Percentiles rank a stretch among this genome's conserved stretches.
These are phyloP conservation scores for Neurospora cerealis DNA, from an alignment of 495 filamentous ascomycete species.

Conservation along the genomic window DNA sequence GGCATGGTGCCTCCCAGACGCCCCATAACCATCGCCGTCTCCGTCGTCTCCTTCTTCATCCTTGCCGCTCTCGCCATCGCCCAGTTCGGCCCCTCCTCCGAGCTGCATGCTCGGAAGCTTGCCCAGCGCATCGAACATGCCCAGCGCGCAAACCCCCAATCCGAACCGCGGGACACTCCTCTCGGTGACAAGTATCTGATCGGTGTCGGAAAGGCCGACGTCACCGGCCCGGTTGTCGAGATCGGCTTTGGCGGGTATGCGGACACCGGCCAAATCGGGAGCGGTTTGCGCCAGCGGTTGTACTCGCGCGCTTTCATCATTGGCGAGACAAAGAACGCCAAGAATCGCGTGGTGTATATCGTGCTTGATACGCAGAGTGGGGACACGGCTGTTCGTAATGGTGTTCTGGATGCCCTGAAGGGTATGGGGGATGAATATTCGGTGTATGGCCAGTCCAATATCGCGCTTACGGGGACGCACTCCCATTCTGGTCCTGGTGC, in stretches of 20 bases:
- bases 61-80: slow-evolving; percentile 11
- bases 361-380: slow-evolving; percentile 75
- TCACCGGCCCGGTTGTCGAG: slow-evolving; percentile 67
- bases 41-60: slow-evolving; percentile 13
- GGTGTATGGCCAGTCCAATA: slow-evolving; percentile 63
- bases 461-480: slow-evolving; percentile 88
- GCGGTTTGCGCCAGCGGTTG: slow-evolving; percentile 74
- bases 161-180: slow-evolving; percentile 1
- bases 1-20: background rate
- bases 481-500: slow-evolving; percentile 87
- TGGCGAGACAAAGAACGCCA: slow-evolving; percentile 55
- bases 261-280: slow-evolving; percentile 62
- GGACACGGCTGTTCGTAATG: slow-evolving; percentile 81
- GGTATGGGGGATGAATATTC: slow-evolving; percentile 40
- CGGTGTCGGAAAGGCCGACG: slow-evolving; percentile 88
- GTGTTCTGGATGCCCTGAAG: slow-evolving; percentile 65
- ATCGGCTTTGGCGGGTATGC: slow-evolving; percentile 63
- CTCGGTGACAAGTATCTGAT: slow-evolving; percentile 56
- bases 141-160: background rate
- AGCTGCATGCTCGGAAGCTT: background rate
- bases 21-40: slow-evolving; percentile 5
- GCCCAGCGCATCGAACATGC: background rate
- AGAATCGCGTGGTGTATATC: slow-evolving; percentile 77
- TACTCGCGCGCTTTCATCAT: slow-evolving; percentile 88
- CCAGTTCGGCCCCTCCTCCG: slow-evolving; percentile 1